phyloP scores from a whole-genome alignment of 2,329 filamentous ascomycete species.

The Colletotrichum salicis region DNA sequence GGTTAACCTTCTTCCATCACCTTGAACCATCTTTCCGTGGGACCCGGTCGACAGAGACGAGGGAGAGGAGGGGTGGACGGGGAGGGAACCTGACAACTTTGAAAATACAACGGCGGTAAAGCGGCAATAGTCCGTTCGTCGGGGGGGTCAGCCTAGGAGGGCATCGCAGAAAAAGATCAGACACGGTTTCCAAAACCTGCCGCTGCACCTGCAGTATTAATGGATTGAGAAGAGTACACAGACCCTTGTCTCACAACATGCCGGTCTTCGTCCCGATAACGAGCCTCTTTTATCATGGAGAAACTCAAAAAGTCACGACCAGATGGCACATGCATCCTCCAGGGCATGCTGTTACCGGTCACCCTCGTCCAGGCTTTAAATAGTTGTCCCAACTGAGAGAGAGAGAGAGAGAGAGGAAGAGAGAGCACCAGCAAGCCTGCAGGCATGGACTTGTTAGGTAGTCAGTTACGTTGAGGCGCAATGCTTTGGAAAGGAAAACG shows the following conservation, averaged over 20 bases:
- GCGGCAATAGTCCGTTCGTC: not conserved
- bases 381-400: slow-evolving; percentile 6
- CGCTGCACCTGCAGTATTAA: no score
- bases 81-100: not conserved
- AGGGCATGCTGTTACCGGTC: not conserved
- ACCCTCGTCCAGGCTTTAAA: slow-evolving; percentile 7
- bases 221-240: not conserved
- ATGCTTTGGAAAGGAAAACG: not conserved
- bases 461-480: not conserved
- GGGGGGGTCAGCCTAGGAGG: not conserved
- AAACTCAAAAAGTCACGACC: slow-evolving; percentile 18
- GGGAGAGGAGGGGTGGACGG: not conserved
- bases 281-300: not conserved
- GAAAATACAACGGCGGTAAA: not conserved
- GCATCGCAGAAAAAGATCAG: not conserved
- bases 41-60: not conserved
- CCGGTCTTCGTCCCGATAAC: slow-evolving; percentile 21
- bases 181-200: not conserved
- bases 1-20: not conserved
- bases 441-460: no score
- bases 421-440: no score
- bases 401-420: no score
- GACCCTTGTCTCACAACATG: slow-evolving; percentile 2
- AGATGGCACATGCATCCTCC: slow-evolving; percentile 31
- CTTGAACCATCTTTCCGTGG: not conserved